Percentiles rank a stretch among this genome's conserved stretches.
Evolutionary conservation across 768 basidiomycete genomes (phyloP).

Genomic region (Suillus clintonianus): DNA sequence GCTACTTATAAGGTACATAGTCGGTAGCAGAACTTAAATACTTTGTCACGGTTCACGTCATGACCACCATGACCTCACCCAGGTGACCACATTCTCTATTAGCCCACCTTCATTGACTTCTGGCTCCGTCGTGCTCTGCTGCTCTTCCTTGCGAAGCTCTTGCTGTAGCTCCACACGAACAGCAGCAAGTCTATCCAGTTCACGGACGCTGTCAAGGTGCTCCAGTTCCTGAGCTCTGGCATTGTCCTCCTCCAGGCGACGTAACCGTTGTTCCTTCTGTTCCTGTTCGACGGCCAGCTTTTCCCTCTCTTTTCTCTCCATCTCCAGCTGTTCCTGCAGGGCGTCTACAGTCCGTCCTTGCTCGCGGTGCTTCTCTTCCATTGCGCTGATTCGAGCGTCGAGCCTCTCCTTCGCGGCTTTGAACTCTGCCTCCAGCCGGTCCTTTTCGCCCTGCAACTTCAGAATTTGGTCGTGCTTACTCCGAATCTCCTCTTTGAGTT

Average conservation of each 20-base stretch:
- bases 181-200: not conserved
- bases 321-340: slow-evolving; percentile 1
- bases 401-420: slow-evolving; percentile 3
- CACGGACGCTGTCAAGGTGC: not conserved
- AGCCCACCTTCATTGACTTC: not conserved
- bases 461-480: slow-evolving; percentile 2
- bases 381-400: not conserved
- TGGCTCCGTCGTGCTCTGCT: not conserved
- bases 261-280: not conserved
- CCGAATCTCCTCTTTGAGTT: slow-evolving; percentile 34
- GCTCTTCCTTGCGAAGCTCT: slow-evolving; percentile 1
- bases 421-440: slow-evolving; percentile 3
- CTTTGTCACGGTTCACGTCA: not conserved
- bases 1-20: not conserved
- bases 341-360: not conserved
- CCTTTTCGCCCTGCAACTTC: not conserved
- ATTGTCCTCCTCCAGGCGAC: not conserved
- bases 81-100: not conserved
- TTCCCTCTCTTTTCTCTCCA: not conserved
- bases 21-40: not conserved
- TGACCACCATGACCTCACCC: not conserved
- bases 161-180: not conserved
- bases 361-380: slow-evolving; percentile 4
- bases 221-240: not conserved
- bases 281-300: not conserved